phyloP scores from a whole-genome alignment of 73 alveolate genomes.

The Tetrahymena malaccensis region DNA sequence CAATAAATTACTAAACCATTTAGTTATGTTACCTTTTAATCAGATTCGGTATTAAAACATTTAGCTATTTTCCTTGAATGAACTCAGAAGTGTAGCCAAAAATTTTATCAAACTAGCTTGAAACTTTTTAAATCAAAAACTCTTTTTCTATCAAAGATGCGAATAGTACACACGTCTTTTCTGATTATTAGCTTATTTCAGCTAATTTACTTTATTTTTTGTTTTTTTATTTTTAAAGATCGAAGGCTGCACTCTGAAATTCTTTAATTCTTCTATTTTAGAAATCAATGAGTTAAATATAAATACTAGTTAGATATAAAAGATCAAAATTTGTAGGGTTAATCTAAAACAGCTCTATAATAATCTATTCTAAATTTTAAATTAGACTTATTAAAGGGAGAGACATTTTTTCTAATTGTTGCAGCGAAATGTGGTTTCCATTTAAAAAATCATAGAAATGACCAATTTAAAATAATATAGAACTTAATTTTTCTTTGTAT shows the following conservation, averaged over 20 bases:
- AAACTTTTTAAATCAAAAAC: too few species aligned
- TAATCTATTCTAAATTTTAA: background rate
- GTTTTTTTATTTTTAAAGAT: too few species aligned
- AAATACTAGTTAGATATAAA: background rate
- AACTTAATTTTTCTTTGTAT: background rate
- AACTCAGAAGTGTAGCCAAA: background rate
- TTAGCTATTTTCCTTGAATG: background rate
- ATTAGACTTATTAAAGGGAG: background rate
- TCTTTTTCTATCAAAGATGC: background rate
- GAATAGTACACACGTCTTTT: background rate
- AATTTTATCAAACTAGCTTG: background rate
- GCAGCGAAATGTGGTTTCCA: background rate
- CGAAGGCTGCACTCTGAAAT: background rate
- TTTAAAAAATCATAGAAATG: background rate
- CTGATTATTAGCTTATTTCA: background rate
- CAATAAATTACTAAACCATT: background rate
- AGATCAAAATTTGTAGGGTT: background rate
- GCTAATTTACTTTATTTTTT: too few species aligned
- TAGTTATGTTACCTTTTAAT: background rate
- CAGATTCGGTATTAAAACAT: background rate
- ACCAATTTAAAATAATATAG: background rate
- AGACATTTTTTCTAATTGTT: background rate
- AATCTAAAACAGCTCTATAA: background rate
- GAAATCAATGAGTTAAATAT: background rate
- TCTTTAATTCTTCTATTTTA: background rate